Conservation (phyloP, 192 early-diverging fungal species). For the Linderina pennispora region DNA sequence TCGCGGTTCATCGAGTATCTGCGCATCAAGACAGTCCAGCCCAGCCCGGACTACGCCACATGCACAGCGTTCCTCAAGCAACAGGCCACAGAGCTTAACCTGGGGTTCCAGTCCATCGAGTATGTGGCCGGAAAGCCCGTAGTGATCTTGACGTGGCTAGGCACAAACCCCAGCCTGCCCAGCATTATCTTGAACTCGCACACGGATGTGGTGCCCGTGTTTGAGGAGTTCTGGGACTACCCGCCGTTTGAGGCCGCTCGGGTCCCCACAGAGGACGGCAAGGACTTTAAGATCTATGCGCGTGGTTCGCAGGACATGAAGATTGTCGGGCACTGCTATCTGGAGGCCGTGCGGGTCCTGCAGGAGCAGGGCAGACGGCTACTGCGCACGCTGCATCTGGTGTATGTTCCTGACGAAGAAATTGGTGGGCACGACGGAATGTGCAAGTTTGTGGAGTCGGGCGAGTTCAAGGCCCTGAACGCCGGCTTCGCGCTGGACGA, state of each 20-base stretch:
- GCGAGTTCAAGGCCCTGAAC: constrained; percentile 65
- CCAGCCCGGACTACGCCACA: constrained; percentile 68
- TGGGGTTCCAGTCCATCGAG: constrained; percentile 46
- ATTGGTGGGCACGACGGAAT: constrained; percentile 80
- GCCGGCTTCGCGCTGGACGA: constrained; percentile 84
- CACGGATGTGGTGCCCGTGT: constrained; percentile 89
- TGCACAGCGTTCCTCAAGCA: constrained; percentile 57
- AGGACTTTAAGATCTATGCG: constrained; percentile 60
- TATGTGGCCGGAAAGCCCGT: constrained; percentile 63
- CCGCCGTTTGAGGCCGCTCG: constrained; percentile 68
- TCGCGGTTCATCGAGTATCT: constrained; percentile 73
- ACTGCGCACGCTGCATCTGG: constrained; percentile 65
- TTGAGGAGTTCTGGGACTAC: constrained; percentile 65
- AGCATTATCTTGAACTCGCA: constrained; percentile 78
- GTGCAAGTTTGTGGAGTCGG: constrained; percentile 56
- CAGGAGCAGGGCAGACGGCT: constrained; percentile 50
- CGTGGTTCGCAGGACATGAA: constrained; percentile 91
- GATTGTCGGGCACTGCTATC: constrained; percentile 74
- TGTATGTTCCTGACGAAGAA: constrained; percentile 83
- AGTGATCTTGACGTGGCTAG: constrained; percentile 65
- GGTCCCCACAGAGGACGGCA: constrained; percentile 53
- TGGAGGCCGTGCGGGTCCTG: constrained; percentile 71
- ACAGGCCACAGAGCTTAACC: constrained; percentile 66
- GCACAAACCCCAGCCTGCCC: constrained; percentile 50
- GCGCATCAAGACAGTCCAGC: constrained; percentile 81